Evolutionary conservation across 495 filamentous ascomycete species (phyloP).

Genomic region (Cudoniella acicularis): DNA sequence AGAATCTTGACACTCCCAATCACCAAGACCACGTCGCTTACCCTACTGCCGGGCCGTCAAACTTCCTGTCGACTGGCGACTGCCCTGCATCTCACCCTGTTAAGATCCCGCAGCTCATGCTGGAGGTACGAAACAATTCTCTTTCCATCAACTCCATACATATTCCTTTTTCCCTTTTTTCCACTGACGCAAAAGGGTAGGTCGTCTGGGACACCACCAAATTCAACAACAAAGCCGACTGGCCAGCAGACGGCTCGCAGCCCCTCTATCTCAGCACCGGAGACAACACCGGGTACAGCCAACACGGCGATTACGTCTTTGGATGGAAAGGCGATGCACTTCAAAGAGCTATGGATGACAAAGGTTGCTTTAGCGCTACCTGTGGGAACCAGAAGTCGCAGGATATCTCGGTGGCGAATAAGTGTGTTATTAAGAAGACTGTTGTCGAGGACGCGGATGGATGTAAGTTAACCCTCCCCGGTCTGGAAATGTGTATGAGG

Average conservation of each 20-base stretch:
- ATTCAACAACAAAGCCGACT: constrained; percentile 50
- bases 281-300: constrained; percentile 35
- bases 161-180: constrained; percentile 12
- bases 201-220: constrained; percentile 48
- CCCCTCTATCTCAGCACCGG: constrained; percentile 45
- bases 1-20: constrained; percentile 48
- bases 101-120: constrained; percentile 53
- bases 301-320: constrained; percentile 49
- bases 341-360: constrained; percentile 43
- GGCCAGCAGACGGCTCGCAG: constrained; percentile 44
- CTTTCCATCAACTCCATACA: background rate
- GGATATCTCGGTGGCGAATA: constrained; percentile 31
- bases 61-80: constrained; percentile 41
- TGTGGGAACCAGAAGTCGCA: constrained; percentile 38
- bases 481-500: background rate
- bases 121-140: constrained; percentile 40
- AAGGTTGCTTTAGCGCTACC: constrained; percentile 37
- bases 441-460: background rate
- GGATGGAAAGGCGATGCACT: constrained; percentile 31
- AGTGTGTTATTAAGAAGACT: constrained; percentile 23
- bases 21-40: constrained; percentile 57
- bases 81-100: constrained; percentile 51
- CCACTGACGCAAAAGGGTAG: constrained; percentile 35
- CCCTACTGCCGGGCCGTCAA: constrained; percentile 44
- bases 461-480: constrained; percentile 4